Conservation (phyloP, 2,329 filamentous ascomycete species). For the Pestalotiopsis sp. region DNA sequence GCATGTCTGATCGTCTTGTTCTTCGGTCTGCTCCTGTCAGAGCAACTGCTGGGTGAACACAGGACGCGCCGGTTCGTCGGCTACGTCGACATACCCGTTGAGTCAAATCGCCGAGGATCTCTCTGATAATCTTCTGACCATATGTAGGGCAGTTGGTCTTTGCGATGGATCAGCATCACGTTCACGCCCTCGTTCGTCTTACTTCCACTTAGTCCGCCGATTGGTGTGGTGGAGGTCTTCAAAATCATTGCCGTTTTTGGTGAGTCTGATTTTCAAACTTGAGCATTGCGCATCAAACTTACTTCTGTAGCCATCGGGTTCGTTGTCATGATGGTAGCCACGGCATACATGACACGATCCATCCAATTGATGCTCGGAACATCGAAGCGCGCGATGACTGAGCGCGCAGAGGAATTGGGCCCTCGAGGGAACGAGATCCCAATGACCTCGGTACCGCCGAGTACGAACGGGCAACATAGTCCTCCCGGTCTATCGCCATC, state of each 20-base stretch:
- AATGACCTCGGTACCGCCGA: conserved; percentile 28
- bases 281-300: not conserved
- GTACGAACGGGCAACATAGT: conserved; percentile 17
- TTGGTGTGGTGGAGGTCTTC: conserved; percentile 53
- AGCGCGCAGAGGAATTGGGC: conserved; percentile 52
- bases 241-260: conserved; percentile 62
- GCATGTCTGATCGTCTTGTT: conserved; percentile 58
- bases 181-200: conserved; percentile 62
- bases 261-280: conserved; percentile 29
- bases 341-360: conserved; percentile 54
- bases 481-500: conserved; percentile 6
- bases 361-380: conserved; percentile 52
- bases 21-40: conserved; percentile 45
- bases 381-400: conserved; percentile 50
- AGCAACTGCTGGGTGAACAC: conserved; percentile 46
- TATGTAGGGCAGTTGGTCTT: conserved; percentile 52
- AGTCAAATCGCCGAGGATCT: conserved; percentile 10
- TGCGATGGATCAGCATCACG: conserved; percentile 59
- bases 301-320: conserved; percentile 51
- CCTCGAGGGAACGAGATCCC: conserved; percentile 47
- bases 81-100: conserved; percentile 54
- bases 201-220: conserved; percentile 54
- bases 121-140: not conserved
- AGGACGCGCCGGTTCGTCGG: conserved; percentile 47
- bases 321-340: conserved; percentile 49